Percentiles rank a stretch among this genome's conserved stretches.
Evolutionary conservation across 345 rosid species (phyloP).

Genomic region (Syzygium grande): DNA sequence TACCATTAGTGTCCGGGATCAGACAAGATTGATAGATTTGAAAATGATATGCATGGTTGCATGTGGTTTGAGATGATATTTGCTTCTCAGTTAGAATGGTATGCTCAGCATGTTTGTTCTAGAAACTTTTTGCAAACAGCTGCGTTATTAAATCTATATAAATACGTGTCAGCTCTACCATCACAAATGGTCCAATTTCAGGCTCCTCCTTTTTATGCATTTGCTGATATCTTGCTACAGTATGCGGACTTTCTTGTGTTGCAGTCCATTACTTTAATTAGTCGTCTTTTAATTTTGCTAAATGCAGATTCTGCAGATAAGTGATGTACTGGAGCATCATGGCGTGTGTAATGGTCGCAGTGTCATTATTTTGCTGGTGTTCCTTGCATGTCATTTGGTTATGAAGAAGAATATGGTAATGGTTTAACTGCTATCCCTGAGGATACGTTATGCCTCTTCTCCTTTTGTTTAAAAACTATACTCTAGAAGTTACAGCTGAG

Average conservation of each 20-base stretch:
- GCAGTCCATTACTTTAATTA: not conserved
- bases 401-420: constrained; percentile 61
- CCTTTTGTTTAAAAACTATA: not conserved
- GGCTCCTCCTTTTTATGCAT: not conserved
- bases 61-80: not conserved
- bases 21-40: not conserved
- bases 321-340: constrained; percentile 82
- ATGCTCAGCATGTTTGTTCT: not conserved
- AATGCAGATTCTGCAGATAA: constrained; percentile 70
- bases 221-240: not conserved
- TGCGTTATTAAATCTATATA: not conserved
- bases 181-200: not conserved
- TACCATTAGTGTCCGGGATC: not conserved
- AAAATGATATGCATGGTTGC: not conserved
- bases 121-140: not conserved
- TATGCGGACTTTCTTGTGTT: not conserved
- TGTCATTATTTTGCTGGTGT: constrained; percentile 64
- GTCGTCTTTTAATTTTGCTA: not conserved
- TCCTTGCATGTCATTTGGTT: constrained; percentile 67
- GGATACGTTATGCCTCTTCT: not conserved
- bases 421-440: not conserved
- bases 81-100: not conserved
- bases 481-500: constrained; percentile 5
- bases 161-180: not conserved
- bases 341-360: constrained; percentile 60